These are phyloP conservation scores for Suillus bovinus DNA, from an alignment of 768 basidiomycete species.

Conservation along the genomic window DNA sequence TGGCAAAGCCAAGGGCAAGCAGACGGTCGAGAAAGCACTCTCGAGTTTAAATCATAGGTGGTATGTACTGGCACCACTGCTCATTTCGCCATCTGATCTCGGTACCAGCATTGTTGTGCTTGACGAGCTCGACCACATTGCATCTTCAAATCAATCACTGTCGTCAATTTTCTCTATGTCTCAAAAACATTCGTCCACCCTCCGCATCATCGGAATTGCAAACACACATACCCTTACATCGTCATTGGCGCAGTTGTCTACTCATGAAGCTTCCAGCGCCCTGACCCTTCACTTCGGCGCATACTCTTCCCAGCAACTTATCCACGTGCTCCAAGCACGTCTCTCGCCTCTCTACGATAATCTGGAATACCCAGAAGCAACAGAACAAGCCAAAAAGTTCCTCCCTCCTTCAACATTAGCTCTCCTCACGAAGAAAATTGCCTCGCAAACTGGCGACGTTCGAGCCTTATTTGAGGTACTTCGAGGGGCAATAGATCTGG, in stretches of 20 bases:
- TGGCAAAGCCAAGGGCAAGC: constrained; percentile 49
- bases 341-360: constrained; percentile 50
- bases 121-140: constrained; percentile 86
- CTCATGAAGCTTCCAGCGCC: constrained; percentile 41
- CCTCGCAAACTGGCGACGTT: constrained; percentile 82
- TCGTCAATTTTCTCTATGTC: constrained; percentile 70
- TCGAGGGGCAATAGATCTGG: constrained; percentile 75
- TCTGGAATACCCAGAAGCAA: constrained; percentile 15
- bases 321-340: constrained; percentile 65
- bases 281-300: constrained; percentile 79
- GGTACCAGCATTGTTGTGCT: constrained; percentile 67
- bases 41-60: constrained; percentile 50
- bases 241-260: constrained; percentile 39
- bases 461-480: constrained; percentile 79
- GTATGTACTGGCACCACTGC: constrained; percentile 29
- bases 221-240: constrained; percentile 86
- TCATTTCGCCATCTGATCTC: constrained; percentile 20
- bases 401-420: constrained; percentile 64
- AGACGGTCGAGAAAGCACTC: constrained; percentile 48
- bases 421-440: constrained; percentile 78
- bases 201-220: constrained; percentile 83
- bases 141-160: constrained; percentile 58
- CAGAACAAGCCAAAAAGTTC: constrained; percentile 47
- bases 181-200: constrained; percentile 45
- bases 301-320: constrained; percentile 72